phyloP scores from a whole-genome alignment of 208 protist species.

The Trypanosoma avium region DNA sequence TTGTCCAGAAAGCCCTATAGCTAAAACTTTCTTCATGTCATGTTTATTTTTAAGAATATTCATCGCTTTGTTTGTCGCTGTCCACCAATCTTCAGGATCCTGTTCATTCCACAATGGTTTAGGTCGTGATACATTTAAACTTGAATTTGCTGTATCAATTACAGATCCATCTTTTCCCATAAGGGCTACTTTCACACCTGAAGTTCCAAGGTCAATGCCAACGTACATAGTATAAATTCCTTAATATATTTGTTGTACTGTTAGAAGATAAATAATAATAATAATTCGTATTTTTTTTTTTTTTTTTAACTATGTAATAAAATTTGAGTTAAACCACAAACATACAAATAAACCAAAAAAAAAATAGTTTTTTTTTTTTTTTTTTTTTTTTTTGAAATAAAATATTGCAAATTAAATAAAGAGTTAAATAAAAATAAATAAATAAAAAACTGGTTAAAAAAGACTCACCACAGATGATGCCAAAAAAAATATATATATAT shows the following conservation, averaged over 20 bases:
- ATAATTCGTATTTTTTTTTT: too few species aligned
- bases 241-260: neutral
- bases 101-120: constrained; percentile 79
- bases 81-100: constrained; percentile 60
- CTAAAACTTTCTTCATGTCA: constrained; percentile 48
- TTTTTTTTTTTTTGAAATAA: neutral
- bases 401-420: neutral
- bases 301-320: too few species aligned
- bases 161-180: constrained; percentile 52
- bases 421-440: constrained; percentile 4
- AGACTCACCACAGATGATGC: too few species aligned
- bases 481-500: constrained; percentile 5
- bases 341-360: neutral
- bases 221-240: constrained; percentile 45
- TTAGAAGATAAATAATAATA: too few species aligned
- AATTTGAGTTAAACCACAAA: too few species aligned
- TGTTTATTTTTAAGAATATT: constrained; percentile 42
- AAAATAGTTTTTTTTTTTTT: neutral
- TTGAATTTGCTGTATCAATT: constrained; percentile 50
- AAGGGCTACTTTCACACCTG: constrained; percentile 69
- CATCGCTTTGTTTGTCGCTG: constrained; percentile 60
- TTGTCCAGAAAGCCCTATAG: constrained; percentile 68
- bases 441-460: too few species aligned
- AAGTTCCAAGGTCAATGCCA: constrained; percentile 74
- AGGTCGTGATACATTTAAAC: constrained; percentile 52